Base-by-base conservation (phyloP, 139 green algal genomes). In the Dunaliella sp. region DNA sequence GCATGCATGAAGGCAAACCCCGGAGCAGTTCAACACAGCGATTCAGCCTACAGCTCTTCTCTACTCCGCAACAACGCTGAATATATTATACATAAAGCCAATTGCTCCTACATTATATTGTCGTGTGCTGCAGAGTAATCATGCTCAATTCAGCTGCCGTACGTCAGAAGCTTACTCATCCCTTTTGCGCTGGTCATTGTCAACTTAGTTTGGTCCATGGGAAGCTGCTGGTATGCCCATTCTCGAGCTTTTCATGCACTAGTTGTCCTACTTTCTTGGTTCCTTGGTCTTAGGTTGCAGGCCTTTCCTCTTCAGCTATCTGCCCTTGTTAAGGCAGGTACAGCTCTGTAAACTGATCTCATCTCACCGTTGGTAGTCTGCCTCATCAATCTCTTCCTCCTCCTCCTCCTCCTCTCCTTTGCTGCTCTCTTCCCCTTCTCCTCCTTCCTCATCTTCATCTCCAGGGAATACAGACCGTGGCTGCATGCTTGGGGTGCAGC, bases 401-500 rank as follows among this genome's bases (percentile, higher is more conserved):
- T 88, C 86, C 1, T 88, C 81, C 0, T 87, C 75, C 33, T 85
- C 80, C 31, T 84, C 65, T 1, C 59, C 81, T 48, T 83, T 32
- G 36, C 24, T 36, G 34, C 26, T 35, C 38, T 36, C 72, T 0
- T 77, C 90, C 37, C 36, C 83, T 77, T 80, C 36, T 16, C 79
- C 83, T 65, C 83, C 77, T 37, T 77, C 76, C 37, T 72, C 38
- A 33, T 80, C 84, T 82, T 77, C 48, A 0, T 36, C 79, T 59
- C 34, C 75, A 36, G 34, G 35, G 36, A 59, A 57, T 26, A 59
- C 3, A 38, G 34, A 25, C 83, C 77, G 36, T 86, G 75, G 75
- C 84, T 82, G 24, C 36, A 25, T 36, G 24, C 57, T 36, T 84
- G 75, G 81, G 87, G 76, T 81, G 75, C 76, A 33, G 35, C 90